Percentiles rank a stretch among this genome's conserved stretches.
These are phyloP conservation scores for Colletotrichum sansevieriae DNA, from an alignment of 2,329 filamentous ascomycete species.

Conservation along the genomic window DNA sequence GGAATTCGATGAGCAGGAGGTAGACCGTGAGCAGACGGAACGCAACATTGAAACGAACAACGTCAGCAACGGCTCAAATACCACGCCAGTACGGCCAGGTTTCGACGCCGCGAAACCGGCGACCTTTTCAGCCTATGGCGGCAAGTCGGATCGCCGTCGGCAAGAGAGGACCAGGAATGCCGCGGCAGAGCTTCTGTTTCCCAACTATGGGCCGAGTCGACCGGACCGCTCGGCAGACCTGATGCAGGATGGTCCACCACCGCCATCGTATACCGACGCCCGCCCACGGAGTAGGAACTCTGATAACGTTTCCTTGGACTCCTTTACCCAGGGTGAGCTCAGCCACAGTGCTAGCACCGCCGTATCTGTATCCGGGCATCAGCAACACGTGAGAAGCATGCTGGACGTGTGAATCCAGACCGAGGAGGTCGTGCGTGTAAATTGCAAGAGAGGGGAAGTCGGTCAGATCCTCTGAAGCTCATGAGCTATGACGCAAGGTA, in stretches of 20 bases:
- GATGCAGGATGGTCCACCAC: constrained; percentile 58
- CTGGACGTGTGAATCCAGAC: constrained; percentile 58
- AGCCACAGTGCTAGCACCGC: constrained; percentile 61
- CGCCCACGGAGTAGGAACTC: constrained; percentile 15
- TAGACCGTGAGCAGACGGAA: constrained; percentile 48
- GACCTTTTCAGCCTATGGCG: constrained; percentile 52
- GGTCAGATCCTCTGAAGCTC: not conserved
- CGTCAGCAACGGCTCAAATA: constrained; percentile 43
- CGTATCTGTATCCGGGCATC: constrained; percentile 60
- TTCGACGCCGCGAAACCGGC: constrained; percentile 42
- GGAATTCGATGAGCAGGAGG: constrained; percentile 53
- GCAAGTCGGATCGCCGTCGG: constrained; percentile 60
- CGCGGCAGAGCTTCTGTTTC: constrained; percentile 64
- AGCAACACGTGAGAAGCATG: constrained; percentile 68
- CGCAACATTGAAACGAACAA: constrained; percentile 57
- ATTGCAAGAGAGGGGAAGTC: not conserved
- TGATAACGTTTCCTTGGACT: not conserved
- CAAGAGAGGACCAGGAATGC: constrained; percentile 58
- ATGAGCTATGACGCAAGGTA: constrained; percentile 30
- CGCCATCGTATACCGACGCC: constrained; percentile 54
- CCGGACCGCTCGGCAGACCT: constrained; percentile 55
- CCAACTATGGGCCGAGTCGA: constrained; percentile 51
- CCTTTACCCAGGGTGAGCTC: constrained; percentile 51
- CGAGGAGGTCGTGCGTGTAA: not conserved
- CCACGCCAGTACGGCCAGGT: constrained; percentile 44